Evolutionary conservation across 305 asterid genomes (phyloP).

Genomic region (Caryopteris hybrid): DNA sequence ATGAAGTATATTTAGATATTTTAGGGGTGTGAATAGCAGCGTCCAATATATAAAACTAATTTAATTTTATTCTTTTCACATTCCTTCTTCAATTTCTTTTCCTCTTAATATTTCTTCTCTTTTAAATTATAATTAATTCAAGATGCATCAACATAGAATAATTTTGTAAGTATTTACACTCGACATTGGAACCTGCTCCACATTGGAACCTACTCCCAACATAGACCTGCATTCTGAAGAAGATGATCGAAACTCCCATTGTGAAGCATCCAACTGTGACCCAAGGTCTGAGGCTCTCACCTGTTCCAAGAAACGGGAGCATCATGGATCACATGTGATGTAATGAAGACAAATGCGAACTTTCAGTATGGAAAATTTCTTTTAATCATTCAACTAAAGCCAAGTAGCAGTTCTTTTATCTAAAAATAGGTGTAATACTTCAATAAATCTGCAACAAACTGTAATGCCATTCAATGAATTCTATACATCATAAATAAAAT

Average conservation of each 20-base stretch:
- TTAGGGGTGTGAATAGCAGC: too few species aligned
- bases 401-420: background rate
- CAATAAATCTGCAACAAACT: background rate
- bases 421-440: background rate
- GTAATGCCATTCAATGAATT: background rate
- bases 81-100: too few species aligned
- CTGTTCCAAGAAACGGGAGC: slow-evolving; percentile 27
- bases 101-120: too few species aligned
- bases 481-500: background rate
- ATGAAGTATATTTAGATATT: too few species aligned
- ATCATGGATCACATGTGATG: background rate
- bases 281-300: slow-evolving; percentile 91
- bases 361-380: background rate
- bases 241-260: slow-evolving; percentile 78
- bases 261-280: slow-evolving; percentile 76
- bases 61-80: too few species aligned
- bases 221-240: slow-evolving; percentile 41
- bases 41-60: too few species aligned
- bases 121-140: too few species aligned
- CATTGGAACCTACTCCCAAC: slow-evolving; percentile 10
- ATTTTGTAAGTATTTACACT: too few species aligned
- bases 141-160: too few species aligned
- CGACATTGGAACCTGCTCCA: too few species aligned
- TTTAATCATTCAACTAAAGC: slow-evolving; percentile 4
- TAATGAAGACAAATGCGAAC: background rate